phyloP scores from a whole-genome alignment of 1,284 basidiomycete genomes.

The Grifola frondosa region DNA sequence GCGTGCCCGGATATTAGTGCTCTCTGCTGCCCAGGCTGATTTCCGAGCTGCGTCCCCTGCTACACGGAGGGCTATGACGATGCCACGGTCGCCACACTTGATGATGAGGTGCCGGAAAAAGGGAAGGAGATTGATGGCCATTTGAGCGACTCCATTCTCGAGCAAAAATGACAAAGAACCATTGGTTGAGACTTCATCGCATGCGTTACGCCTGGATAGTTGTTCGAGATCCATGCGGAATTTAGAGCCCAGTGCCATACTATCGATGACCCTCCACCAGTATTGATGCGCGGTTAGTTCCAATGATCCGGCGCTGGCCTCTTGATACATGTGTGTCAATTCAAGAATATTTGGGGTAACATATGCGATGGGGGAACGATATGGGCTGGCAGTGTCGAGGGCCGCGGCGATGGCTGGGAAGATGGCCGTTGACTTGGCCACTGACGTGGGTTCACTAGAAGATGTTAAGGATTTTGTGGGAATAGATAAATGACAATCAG shows the following conservation, averaged over 20 bases:
- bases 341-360: conserved; percentile 82
- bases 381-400: conserved; percentile 24
- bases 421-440: conserved; percentile 73
- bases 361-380: conserved; percentile 56
- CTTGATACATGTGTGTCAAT: conserved; percentile 63
- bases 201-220: conserved; percentile 47
- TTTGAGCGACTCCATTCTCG: conserved; percentile 70
- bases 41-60: conserved; percentile 37
- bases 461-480: conserved; percentile 9
- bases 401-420: conserved; percentile 58
- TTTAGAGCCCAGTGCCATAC: conserved; percentile 56
- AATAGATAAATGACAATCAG: conserved; percentile 1
- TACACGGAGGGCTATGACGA: conserved; percentile 63
- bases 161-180: conserved; percentile 65
- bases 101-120: conserved; percentile 80
- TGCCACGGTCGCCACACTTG: conserved; percentile 76
- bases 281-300: conserved; percentile 49
- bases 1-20: conserved; percentile 46
- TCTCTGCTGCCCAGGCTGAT: conserved; percentile 48
- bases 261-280: conserved; percentile 70
- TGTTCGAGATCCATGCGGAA: conserved; percentile 67
- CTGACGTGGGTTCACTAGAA: conserved; percentile 82
- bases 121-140: conserved; percentile 77
- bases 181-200: conserved; percentile 37
- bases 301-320: conserved; percentile 43